Conservation (phyloP, 768 basidiomycete genomes). For the Kwoniella sp. region DNA sequence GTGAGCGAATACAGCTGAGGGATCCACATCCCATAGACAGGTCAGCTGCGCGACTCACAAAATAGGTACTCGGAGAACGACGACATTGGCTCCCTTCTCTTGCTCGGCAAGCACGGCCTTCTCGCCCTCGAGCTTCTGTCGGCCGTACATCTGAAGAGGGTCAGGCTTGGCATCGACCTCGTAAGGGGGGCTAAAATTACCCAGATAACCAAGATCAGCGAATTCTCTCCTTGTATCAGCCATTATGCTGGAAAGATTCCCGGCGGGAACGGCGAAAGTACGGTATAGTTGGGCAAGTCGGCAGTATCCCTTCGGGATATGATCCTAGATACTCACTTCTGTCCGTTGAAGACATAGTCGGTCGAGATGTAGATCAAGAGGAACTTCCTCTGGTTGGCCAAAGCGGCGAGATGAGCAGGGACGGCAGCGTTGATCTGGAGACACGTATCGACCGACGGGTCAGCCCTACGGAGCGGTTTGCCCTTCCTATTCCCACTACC, state of each 20-base stretch:
- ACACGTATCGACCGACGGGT: conserved; percentile 7
- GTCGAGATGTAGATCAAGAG: conserved; percentile 90
- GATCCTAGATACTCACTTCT: conserved; percentile 58
- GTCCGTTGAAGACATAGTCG: conserved; percentile 97
- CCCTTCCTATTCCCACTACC: too few relatives aligned
- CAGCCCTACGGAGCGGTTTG: conserved; percentile 6
- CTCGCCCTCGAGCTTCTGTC: conserved; percentile 86
- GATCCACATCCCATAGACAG: too few relatives aligned
- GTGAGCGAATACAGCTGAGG: background rate
- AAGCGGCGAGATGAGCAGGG: conserved; percentile 69
- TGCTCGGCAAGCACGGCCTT: conserved; percentile 66
- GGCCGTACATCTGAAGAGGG: conserved; percentile 85
- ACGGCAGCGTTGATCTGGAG: conserved; percentile 76
- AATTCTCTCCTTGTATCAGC: background rate
- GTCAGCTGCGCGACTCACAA: conserved; percentile 73
- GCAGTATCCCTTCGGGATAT: too few relatives aligned
- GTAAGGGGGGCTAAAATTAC: conserved; percentile 70
- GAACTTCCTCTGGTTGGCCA: conserved; percentile 67
- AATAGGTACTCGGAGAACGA: conserved; percentile 86
- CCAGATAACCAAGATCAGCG: too few relatives aligned
- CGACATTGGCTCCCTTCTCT: conserved; percentile 58
- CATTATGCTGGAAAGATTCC: background rate
- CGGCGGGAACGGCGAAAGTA: too few relatives aligned
- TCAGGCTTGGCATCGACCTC: conserved; percentile 70
- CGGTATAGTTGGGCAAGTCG: too few relatives aligned